Conservation (phyloP, 768 basidiomycete species). For the Butyriboletus loyo region DNA sequence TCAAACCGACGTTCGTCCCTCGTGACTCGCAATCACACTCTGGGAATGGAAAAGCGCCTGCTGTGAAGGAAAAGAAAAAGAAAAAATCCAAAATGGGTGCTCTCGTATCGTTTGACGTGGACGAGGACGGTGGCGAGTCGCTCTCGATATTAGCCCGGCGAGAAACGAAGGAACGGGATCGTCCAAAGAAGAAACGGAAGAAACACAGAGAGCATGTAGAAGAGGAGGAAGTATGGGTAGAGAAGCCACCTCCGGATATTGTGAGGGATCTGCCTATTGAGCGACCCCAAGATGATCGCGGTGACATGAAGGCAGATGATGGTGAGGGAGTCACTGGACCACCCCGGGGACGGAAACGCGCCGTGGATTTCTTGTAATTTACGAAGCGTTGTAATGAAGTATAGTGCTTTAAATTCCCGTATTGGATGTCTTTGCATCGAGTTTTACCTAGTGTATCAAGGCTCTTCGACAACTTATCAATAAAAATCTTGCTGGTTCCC, state of each 20-base stretch:
- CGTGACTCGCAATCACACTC: constrained; percentile 40
- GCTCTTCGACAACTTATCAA: too few species aligned
- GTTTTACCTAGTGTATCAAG: background rate
- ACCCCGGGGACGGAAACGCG: constrained; percentile 56
- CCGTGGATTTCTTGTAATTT: constrained; percentile 69
- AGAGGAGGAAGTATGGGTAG: constrained; percentile 66
- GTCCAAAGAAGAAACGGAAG: constrained; percentile 43
- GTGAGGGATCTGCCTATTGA: constrained; percentile 36
- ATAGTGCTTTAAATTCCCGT: background rate
- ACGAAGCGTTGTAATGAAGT: background rate
- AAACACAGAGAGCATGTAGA: constrained; percentile 35
- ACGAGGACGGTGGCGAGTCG: constrained; percentile 53
- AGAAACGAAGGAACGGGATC: constrained; percentile 35
- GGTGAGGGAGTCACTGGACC: constrained; percentile 23
- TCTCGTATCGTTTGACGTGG: constrained; percentile 76
- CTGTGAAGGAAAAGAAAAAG: constrained; percentile 45
- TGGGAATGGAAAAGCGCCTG: constrained; percentile 39
- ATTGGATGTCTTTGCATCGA: background rate
- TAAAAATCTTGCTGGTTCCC: too few species aligned
- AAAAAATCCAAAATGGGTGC: constrained; percentile 45
- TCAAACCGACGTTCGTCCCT: constrained; percentile 86
- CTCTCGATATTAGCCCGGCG: constrained; percentile 28
- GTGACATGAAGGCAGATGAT: constrained; percentile 10
- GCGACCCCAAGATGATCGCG: constrained; percentile 8
- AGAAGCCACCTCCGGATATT: constrained; percentile 54